Percentiles rank a stretch among this genome's conserved stretches.
Conservation (phyloP, 73 alveolate species). For the Tetrahymena elliotti region DNA sequence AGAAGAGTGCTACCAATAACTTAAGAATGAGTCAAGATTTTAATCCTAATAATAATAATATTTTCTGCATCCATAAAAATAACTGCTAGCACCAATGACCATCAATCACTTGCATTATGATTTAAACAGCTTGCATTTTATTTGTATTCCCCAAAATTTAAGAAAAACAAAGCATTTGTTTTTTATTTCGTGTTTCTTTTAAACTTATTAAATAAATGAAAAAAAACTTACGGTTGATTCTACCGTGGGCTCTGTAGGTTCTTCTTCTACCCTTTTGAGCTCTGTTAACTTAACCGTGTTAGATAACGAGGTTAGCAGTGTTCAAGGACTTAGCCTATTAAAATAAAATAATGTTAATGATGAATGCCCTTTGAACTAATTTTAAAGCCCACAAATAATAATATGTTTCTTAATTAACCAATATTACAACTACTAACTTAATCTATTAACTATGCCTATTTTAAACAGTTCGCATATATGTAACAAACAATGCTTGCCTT, state of each 20-base stretch:
- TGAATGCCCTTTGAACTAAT: background rate
- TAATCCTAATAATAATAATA: background rate
- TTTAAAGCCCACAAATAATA: background rate
- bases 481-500: background rate
- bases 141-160: background rate
- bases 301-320: slow-evolving; percentile 71
- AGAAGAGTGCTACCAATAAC: background rate
- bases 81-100: background rate
- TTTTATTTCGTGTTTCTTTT: background rate
- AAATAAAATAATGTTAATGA: background rate
- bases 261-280: slow-evolving; percentile 96
- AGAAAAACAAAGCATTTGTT: background rate
- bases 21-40: background rate
- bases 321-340: slow-evolving; percentile 60
- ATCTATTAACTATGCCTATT: background rate
- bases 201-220: background rate
- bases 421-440: background rate
- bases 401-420: background rate
- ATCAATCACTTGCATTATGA: background rate
- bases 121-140: background rate
- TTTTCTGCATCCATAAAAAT: background rate
- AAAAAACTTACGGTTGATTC: slow-evolving; percentile 66
- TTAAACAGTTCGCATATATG: background rate
- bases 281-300: slow-evolving; percentile 84
- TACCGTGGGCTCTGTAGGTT: slow-evolving; percentile 98